Evolutionary conservation across 2,329 filamentous ascomycete genomes (phyloP).

Genomic region (Colletotrichum plurivorum): DNA sequence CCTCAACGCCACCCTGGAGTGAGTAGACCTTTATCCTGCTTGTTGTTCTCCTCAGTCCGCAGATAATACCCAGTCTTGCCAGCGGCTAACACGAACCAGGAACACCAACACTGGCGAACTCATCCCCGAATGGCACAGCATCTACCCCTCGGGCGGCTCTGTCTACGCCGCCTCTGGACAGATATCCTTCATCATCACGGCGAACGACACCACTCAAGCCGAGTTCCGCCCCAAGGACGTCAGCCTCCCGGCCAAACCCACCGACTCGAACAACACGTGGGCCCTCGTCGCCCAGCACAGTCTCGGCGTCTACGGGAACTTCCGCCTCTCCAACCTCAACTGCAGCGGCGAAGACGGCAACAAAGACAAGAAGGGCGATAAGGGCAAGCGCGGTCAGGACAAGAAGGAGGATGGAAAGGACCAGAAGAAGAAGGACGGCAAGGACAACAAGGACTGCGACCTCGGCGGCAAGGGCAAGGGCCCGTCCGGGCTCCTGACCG

Average conservation of each 20-base stretch:
- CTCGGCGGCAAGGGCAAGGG: not conserved
- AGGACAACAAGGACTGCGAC: not conserved
- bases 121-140: slow-evolving; percentile 32
- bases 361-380: not conserved
- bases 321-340: slow-evolving; percentile 13
- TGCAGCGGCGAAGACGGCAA: not conserved
- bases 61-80: not conserved
- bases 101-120: slow-evolving; percentile 12
- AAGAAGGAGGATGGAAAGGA: not conserved
- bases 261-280: slow-evolving; percentile 14
- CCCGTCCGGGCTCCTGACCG: slow-evolving; percentile 23
- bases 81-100: not conserved
- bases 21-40: not conserved
- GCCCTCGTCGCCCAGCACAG: slow-evolving; percentile 32
- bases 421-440: not conserved
- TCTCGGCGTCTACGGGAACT: slow-evolving; percentile 11
- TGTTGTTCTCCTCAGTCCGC: not conserved
- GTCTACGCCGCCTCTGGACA: slow-evolving; percentile 18
- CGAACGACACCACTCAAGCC: slow-evolving; percentile 27
- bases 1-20: slow-evolving; percentile 27
- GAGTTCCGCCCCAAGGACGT: slow-evolving; percentile 20
- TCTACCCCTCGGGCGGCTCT: slow-evolving; percentile 22
- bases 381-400: not conserved
- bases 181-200: slow-evolving; percentile 26
- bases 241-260: slow-evolving; percentile 10